Base-by-base conservation (phyloP, 305 asterid species). In the Solanum hybrid region DNA sequence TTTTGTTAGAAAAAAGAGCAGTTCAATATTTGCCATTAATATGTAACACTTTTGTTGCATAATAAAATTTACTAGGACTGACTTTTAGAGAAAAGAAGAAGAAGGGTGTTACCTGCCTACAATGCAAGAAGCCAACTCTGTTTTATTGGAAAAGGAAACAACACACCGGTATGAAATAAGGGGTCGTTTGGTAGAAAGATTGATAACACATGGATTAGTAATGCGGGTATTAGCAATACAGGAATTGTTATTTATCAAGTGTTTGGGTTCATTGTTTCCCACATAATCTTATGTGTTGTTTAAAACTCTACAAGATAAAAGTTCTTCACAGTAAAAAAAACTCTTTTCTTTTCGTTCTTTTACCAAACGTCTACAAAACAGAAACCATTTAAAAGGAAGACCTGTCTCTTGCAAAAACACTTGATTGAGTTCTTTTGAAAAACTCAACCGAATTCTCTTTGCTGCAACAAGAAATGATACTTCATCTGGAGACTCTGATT, bases 401-500 rank as follows among this genome's bases (percentile, higher is more conserved):
- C 86, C 95, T 92, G 92, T 97, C 99, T 29, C 93, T 94, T 77
- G 96, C 94, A 88, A 92, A 92, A 90, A 97, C 92, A 92, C 94
- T 93, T 10, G 97, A 92, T 90, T 97, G 99, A 10, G 98, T 95
- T 91, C 99, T 93, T 93, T 89, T 91, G 88, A 93, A 94, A 94
- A 97, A 97, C 94, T 95, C 97, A 96, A 85, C 99, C 99, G 86
- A 97, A 93, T 91, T 97, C 98, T 92, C 94, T 51, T 94, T 34
- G 99, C 99, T 24, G 98, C 99, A 91, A 96, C 94, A 77, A 97
- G 95, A 91, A 97, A 97, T 27, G 99, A 92, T 75, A 95, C 97
- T 93, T 97, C 99, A 82, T 95, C 98, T 78, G 98, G 99, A 71
- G 98, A 97, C 90, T 97, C 99, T 77, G 98, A 96, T 92, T 97